Evolutionary conservation across 768 basidiomycete genomes (phyloP), one percentile per base, ranked within the genome.

Genomic region (Panellus pusillus): DNA sequence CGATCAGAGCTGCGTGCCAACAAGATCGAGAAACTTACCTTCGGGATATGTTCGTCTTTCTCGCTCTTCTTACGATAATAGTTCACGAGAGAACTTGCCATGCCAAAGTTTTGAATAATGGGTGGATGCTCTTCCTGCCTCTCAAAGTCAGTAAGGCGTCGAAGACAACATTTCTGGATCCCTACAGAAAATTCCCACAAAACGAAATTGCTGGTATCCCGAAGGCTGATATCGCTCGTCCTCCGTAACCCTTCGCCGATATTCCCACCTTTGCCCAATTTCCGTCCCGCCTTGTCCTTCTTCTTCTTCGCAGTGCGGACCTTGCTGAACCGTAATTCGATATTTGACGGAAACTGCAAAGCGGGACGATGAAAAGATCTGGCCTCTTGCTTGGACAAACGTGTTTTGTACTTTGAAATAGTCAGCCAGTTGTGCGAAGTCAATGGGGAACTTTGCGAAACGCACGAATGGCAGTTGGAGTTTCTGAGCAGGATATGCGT

Each of bases 21-120:
- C 24, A 46, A 48, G 32, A 47, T 44, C 14, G 31, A 52, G 11
- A 59, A 40, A 29, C n/a, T 38, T 57, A 89, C 93, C 77, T 91
- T 93, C 3, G 96, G 95, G 60, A 98, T 80, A 67, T 91, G 80
- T 44, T 96, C 92, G 62, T 99, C 97, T 59, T 92, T 91, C 54
- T 95, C 92, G 52, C 88, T 86, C 66, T 89, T 93, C 73, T 98
- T 98, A 47, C 97, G 86, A 71, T 99, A 99, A 68, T 99, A 99
- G 64, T 98, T 99, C 47, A 98, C 97, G 35, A 99, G 78, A 18
- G 91, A 86, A 60, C 90, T 95, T 9, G 96, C 97, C 97, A 98
- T 99, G 27, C 96, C 97, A 63, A 96, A 95, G 66, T 94, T 93
- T 11, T 91, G 89, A 66, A 96, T 80, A 47, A 98, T 94, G 3